Evolutionary conservation across 805 yeast species (phyloP).

Genomic region (Diddensiella transvaalensis): DNA sequence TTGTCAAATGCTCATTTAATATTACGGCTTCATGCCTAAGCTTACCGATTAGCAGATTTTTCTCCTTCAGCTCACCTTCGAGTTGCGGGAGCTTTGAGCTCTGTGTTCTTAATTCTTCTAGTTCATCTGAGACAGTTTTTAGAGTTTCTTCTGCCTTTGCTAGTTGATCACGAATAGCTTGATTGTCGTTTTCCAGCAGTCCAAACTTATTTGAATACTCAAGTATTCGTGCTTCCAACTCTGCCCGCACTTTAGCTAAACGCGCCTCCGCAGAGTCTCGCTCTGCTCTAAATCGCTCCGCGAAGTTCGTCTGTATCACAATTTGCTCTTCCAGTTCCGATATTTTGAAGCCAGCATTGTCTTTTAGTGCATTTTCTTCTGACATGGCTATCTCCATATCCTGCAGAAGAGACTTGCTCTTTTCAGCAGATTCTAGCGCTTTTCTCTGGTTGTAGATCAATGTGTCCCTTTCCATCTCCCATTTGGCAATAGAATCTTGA

Average conservation of each 20-base stretch:
- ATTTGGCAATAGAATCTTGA: slow-evolving; percentile 15
- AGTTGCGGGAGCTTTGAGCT: slow-evolving; percentile 36
- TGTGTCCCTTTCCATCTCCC: slow-evolving; percentile 23
- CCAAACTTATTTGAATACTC: slow-evolving; percentile 10
- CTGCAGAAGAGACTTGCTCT: slow-evolving; percentile 21
- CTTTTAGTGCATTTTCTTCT: slow-evolving; percentile 27
- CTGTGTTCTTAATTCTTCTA: slow-evolving; percentile 35
- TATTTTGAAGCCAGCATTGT: slow-evolving; percentile 21
- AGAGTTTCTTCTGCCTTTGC: slow-evolving; percentile 24
- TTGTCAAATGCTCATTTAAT: slow-evolving; percentile 91
- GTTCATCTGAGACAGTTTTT: slow-evolving; percentile 18
- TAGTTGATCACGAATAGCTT: slow-evolving; percentile 10
- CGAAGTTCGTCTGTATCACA: slow-evolving; percentile 25
- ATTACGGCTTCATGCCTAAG: slow-evolving; percentile 92
- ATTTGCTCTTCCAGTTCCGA: slow-evolving; percentile 33
- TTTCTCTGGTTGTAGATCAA: slow-evolving; percentile 26
- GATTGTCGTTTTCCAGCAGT: slow-evolving; percentile 16
- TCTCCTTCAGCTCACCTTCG: slow-evolving; percentile 59
- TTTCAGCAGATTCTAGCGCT: slow-evolving; percentile 21
- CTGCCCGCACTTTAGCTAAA: slow-evolving; percentile 33
- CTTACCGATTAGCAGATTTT: slow-evolving; percentile 80
- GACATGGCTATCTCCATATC: slow-evolving; percentile 34
- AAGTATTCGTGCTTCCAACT: slow-evolving; percentile 22
- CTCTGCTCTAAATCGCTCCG: slow-evolving; percentile 25
- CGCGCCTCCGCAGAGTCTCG: slow-evolving; percentile 20